A percentile compares a stretch with the other conserved stretches of the same genome.
These are phyloP conservation scores for Candida ulmi DNA, from an alignment of 805 yeast species.

Conservation along the genomic window DNA sequence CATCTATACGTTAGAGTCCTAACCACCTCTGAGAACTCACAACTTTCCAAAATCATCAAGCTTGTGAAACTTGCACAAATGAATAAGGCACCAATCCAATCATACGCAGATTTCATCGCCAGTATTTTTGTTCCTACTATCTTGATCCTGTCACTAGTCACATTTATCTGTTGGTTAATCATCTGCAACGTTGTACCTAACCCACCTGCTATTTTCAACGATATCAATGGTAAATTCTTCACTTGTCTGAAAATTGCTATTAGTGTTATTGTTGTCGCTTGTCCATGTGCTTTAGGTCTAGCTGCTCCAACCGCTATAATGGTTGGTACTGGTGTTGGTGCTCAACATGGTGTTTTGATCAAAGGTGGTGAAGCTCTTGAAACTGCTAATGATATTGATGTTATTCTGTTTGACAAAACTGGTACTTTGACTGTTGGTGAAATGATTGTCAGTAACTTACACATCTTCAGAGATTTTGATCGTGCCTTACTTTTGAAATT, in stretches of 20 bases:
- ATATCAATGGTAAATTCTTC: constrained; percentile 51
- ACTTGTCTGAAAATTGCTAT: constrained; percentile 76
- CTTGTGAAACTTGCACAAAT: constrained; percentile 88
- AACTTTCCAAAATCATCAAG: constrained; percentile 78
- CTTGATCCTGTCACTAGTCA: constrained; percentile 50
- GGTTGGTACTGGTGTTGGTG: constrained; percentile 98
- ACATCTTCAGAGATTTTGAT: constrained; percentile 10
- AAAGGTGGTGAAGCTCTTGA: constrained; percentile 93
- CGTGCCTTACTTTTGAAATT: constrained; percentile 38
- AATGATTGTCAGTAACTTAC: constrained; percentile 42
- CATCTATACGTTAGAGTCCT: constrained; percentile 63
- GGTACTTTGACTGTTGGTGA: constrained; percentile 90
- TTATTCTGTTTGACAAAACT: constrained; percentile 86
- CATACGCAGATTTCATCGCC: constrained; percentile 80
- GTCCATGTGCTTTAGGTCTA: constrained; percentile 96
- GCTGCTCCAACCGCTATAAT: constrained; percentile 98
- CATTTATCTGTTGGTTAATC: constrained; percentile 61
- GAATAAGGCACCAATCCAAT: constrained; percentile 83
- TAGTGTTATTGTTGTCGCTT: constrained; percentile 93
- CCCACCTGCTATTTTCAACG: constrained; percentile 46
- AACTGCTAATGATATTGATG: constrained; percentile 54
- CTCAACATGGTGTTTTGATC: constrained; percentile 79
- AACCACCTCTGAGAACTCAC: constrained; percentile 76
- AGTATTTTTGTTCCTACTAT: constrained; percentile 81
- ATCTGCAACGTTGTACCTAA: constrained; percentile 28